phyloP scores from a whole-genome alignment of 2,329 filamentous ascomycete species.

The Penicillium oxalicum region DNA sequence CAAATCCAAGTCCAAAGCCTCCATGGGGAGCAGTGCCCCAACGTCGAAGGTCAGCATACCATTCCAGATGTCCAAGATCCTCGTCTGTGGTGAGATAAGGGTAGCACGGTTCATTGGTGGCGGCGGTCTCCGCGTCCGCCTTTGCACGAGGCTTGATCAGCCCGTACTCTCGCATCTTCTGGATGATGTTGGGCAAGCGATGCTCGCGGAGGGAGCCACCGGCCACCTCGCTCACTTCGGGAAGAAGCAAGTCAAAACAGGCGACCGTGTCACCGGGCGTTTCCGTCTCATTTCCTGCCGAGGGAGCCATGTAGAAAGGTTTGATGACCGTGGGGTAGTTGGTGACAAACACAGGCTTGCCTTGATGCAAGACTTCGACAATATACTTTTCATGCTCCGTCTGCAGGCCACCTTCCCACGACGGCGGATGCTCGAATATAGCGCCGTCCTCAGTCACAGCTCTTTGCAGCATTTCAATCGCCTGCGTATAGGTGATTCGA shows the following conservation, averaged over 20 bases:
- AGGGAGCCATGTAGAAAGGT: conserved; percentile 80
- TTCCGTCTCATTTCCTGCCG: conserved; percentile 20
- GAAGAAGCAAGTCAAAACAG: conserved; percentile 85
- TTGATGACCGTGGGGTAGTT: conserved; percentile 86
- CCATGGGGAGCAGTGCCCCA: conserved; percentile 92
- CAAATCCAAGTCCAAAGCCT: conserved; percentile 85
- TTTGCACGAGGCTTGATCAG: conserved; percentile 41
- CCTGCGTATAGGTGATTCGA: conserved; percentile 74
- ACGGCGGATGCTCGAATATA: conserved; percentile 61
- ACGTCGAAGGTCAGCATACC: conserved; percentile 82
- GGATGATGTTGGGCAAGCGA: conserved; percentile 59
- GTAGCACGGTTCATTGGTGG: conserved; percentile 23
- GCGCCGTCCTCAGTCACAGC: conserved; percentile 47
- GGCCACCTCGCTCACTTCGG: conserved; percentile 77
- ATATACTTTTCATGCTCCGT: conserved; percentile 91
- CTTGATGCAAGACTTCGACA: conserved; percentile 59
- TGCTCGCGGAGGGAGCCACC: conserved; percentile 89
- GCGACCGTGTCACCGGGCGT: conserved; percentile 57
- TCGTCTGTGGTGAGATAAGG: conserved; percentile 35
- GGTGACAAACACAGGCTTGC: conserved; percentile 78
- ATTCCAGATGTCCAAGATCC: conserved; percentile 56
- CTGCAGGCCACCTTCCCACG: conserved; percentile 69
- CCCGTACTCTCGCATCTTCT: conserved; percentile 65
- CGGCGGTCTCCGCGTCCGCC: conserved; percentile 15
- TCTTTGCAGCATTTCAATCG: conserved; percentile 61